Evolutionary conservation across 257 asterid species (phyloP).

Genomic region (Gynochthodes officinalis): DNA sequence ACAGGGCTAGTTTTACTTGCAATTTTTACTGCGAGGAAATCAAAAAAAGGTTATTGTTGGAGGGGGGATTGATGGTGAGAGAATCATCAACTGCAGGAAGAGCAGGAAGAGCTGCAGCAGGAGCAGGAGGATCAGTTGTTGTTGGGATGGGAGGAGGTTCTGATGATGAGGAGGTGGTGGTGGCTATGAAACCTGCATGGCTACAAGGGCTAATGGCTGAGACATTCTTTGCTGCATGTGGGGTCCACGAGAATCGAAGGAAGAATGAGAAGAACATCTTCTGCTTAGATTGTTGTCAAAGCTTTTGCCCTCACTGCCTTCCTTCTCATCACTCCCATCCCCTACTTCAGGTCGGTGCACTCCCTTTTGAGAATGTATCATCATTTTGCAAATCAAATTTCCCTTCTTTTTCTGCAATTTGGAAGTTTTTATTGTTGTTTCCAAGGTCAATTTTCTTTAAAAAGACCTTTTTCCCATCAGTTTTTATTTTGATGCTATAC

Average conservation of each 20-base stretch:
- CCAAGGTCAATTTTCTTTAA: background rate
- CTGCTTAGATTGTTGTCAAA: conserved; percentile 73
- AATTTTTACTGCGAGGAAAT: background rate
- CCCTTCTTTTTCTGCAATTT: too few relatives aligned
- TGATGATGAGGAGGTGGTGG: conserved; percentile 11
- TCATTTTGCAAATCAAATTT: background rate
- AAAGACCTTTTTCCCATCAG: background rate
- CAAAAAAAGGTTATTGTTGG: background rate
- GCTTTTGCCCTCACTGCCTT: conserved; percentile 88
- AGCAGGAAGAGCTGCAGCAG: too few relatives aligned
- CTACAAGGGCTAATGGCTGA: conserved; percentile 65
- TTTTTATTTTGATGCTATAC: background rate
- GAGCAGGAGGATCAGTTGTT: background rate
- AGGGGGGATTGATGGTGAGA: background rate
- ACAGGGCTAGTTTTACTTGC: background rate
- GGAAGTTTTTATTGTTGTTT: background rate
- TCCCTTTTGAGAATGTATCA: background rate
- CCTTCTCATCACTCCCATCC: conserved; percentile 67
- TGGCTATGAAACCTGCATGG: conserved; percentile 71
- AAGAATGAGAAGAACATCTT: conserved; percentile 82
- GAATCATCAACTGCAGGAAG: background rate
- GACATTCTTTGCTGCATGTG: conserved; percentile 66
- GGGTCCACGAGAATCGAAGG: conserved; percentile 51
- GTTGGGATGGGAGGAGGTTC: conserved; percentile 11
- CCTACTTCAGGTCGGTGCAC: conserved; percentile 53